Conservation (phyloP, 768 basidiomycete species). For the Tricholoma furcatifolium region DNA sequence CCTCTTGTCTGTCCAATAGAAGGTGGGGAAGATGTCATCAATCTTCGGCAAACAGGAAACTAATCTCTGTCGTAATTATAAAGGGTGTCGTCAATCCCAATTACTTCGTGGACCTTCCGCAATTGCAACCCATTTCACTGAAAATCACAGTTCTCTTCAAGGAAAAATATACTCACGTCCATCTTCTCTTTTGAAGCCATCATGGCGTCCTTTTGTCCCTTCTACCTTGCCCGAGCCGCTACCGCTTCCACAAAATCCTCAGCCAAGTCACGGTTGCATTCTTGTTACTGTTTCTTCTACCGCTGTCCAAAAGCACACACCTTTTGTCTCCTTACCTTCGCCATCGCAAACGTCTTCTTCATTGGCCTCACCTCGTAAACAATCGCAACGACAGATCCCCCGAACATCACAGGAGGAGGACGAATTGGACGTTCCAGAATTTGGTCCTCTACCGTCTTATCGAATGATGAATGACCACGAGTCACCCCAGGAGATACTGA, state of each 20-base stretch:
- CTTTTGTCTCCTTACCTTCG: background rate
- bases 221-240: slow-evolving; percentile 3
- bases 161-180: slow-evolving; percentile 8
- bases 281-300: slow-evolving; percentile 9
- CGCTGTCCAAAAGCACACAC: slow-evolving; percentile 1
- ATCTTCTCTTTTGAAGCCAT: slow-evolving; percentile 14
- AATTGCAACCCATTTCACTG: slow-evolving; percentile 14
- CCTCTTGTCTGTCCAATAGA: slow-evolving; percentile 17
- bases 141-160: slow-evolving; percentile 16
- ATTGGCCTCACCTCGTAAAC: slow-evolving; percentile 12
- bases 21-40: slow-evolving; percentile 6
- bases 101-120: background rate
- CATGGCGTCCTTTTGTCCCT: slow-evolving; percentile 20
- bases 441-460: slow-evolving; percentile 15
- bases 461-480: background rate
- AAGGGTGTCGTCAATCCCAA: slow-evolving; percentile 13
- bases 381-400: slow-evolving; percentile 13
- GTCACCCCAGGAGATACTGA: slow-evolving; percentile 8
- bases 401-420: slow-evolving; percentile 4
- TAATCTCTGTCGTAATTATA: background rate
- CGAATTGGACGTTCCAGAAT: slow-evolving; percentile 15
- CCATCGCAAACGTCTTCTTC: slow-evolving; percentile 6
- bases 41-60: background rate
- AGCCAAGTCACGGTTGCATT: slow-evolving; percentile 13
- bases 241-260: slow-evolving; percentile 11